Percentiles rank a stretch among this genome's conserved stretches.
These are phyloP conservation scores for Turritis glabra DNA, from an alignment of 345 rosid species.

Conservation along the genomic window DNA sequence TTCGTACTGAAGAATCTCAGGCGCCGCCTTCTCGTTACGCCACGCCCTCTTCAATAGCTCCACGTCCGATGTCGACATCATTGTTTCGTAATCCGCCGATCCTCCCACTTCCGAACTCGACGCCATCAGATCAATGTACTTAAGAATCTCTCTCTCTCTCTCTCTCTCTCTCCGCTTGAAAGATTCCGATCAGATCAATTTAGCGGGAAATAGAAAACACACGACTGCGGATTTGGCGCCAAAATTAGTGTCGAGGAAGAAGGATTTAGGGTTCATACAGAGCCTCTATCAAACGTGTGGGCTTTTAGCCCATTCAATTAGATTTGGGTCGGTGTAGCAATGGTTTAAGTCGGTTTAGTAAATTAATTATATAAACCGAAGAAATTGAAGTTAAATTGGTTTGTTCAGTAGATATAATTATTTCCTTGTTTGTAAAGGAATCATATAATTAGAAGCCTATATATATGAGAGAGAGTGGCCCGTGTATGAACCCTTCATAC, in stretches of 20 bases:
- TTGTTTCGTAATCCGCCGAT: slow-evolving; percentile 51
- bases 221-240: neutral
- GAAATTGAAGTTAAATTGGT: no score
- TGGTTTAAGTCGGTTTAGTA: no score
- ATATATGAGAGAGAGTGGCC: no score
- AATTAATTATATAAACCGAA: no score
- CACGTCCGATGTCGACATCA: slow-evolving; percentile 65
- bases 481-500: neutral
- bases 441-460: no score
- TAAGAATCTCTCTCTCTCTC: neutral
- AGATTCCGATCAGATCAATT: neutral
- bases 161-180: neutral
- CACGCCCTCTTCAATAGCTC: slow-evolving; percentile 70
- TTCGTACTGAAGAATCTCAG: slow-evolving; percentile 74
- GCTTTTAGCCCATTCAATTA: neutral
- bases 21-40: slow-evolving; percentile 97
- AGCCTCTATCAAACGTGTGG: neutral
- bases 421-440: no score
- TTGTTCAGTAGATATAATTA: no score
- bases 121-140: slow-evolving; percentile 34
- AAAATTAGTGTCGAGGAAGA: neutral
- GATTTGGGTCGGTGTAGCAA: no score
- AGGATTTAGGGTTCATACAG: neutral
- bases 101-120: slow-evolving; percentile 20
- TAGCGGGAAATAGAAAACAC: neutral